Evolutionary conservation across 1,284 basidiomycete genomes (phyloP), one percentile per base, ranked within the genome.

Genomic region (Apiotrichum sp.): DNA sequence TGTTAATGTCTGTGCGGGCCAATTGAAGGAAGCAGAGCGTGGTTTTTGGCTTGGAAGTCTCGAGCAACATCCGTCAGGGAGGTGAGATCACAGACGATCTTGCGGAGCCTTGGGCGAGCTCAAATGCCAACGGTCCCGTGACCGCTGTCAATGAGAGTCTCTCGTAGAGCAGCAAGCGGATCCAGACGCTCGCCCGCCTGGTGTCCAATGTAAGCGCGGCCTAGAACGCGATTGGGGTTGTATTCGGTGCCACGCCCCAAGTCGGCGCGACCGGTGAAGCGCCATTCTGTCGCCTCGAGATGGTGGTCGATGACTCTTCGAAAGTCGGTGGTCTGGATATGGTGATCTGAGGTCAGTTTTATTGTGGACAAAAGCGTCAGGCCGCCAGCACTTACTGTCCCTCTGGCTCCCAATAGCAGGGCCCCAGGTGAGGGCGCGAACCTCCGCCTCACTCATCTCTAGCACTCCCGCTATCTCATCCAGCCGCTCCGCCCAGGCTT

Each of bases 381-480:
- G 11, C n/a, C 6, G 40, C 8, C 31, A 11, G 36, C 5, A 50
- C 56, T 52, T 46, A 61, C 54, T 42, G 51, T 61, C 59, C 22
- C 45, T 51, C 7, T 61, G 55, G 13, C 51, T 51, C 4, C 53
- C 58, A 7, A 69, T 55, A 1, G 62, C 55, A 3, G 70, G 67
- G 13, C 71, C 72, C 68, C 69, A 71, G 46, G 65, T 62, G 9
- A 72, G 4, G 1, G 70, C 68, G 33, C 64, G 60, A 8, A 62
- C 62, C 56, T 74, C 72, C 7, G 57, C 62, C 53, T 73, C 71
- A 4, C 65, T 55, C 14, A 71, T 63, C 61, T 74, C 72, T 39
- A 69, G 32, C 43, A 66, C 58, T 7, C 72, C 72, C 5, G 72
- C 70, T 9, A 74, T 57, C 59, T 72, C 70, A 54, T 74, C 70